phyloP scores from a whole-genome alignment of 305 asterid genomes.

The Solanum hybrid region DNA sequence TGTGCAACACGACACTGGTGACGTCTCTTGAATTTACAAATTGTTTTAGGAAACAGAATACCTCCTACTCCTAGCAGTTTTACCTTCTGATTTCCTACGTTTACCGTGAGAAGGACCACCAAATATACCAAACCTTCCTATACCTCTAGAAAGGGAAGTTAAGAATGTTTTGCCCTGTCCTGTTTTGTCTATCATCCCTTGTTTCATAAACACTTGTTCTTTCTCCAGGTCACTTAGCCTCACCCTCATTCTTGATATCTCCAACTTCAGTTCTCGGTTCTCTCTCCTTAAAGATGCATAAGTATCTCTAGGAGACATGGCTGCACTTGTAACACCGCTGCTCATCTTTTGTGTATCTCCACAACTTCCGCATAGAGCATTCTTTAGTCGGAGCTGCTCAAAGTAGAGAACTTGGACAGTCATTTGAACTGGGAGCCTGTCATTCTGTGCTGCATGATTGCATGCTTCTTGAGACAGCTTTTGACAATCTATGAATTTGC shows the following conservation, averaged over 20 bases:
- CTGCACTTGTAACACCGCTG: constrained; percentile 50
- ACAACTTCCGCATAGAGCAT: constrained; percentile 31
- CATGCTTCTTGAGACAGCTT: constrained; percentile 63
- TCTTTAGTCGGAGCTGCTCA: constrained; percentile 53
- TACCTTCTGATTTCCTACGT: constrained; percentile 28
- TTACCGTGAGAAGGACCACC: constrained; percentile 31
- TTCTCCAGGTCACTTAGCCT: constrained; percentile 64
- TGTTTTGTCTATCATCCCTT: constrained; percentile 55
- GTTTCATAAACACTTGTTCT: constrained; percentile 55
- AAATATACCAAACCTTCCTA: constrained; percentile 47
- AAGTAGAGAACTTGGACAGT: constrained; percentile 47
- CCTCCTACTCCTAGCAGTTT: constrained; percentile 39
- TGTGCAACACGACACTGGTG: neutral
- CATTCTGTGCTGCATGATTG: constrained; percentile 66
- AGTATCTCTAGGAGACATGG: constrained; percentile 53
- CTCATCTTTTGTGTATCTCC: constrained; percentile 50
- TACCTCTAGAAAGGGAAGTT: constrained; percentile 57
- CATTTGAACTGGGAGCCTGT: constrained; percentile 51
- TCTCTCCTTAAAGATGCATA: constrained; percentile 62
- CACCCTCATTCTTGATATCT: constrained; percentile 60
- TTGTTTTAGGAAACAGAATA: constrained; percentile 30
- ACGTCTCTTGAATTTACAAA: neutral
- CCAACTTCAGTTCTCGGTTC: constrained; percentile 55
- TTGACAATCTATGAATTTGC: constrained; percentile 54
- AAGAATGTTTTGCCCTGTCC: constrained; percentile 39